phyloP scores from a whole-genome alignment of 2,329 filamentous ascomycete species.

The Scedosporium aurantiacum region DNA sequence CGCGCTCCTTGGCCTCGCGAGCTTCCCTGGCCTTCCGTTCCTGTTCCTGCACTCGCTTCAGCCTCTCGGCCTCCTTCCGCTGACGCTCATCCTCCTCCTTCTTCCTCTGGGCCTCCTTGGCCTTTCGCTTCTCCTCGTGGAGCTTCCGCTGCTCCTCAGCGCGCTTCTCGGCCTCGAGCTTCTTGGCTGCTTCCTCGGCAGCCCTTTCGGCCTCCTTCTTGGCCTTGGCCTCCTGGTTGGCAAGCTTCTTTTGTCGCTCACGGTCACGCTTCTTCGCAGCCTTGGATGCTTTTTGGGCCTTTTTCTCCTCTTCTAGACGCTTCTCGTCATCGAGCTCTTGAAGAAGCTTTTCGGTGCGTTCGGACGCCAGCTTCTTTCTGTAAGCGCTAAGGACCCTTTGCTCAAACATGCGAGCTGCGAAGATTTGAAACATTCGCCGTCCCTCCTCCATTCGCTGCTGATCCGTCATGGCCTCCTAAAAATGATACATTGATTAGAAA shows the following conservation, averaged over 20 bases:
- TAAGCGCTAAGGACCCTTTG: constrained; percentile 95
- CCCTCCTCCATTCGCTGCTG: constrained; percentile 99
- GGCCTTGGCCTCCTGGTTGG: constrained; percentile 82
- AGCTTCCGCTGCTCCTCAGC: constrained; percentile 70
- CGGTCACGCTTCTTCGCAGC: constrained; percentile 94
- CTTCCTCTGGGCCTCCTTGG: constrained; percentile 82
- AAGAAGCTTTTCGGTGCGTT: constrained; percentile 81
- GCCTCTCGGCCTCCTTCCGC: constrained; percentile 75
- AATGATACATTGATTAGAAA: constrained; percentile 22
- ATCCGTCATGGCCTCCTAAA: constrained; percentile 87
- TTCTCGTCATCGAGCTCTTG: constrained; percentile 85
- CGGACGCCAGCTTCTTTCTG: constrained; percentile 87
- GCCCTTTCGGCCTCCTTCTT: constrained; percentile 80
- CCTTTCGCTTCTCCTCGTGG: constrained; percentile 82
- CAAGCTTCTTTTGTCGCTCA: constrained; percentile 77
- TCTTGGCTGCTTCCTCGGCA: constrained; percentile 68
- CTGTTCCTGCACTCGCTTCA: constrained; percentile 69
- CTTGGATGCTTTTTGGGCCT: constrained; percentile 87
- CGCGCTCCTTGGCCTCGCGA: constrained; percentile 51
- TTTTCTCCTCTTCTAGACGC: constrained; percentile 62
- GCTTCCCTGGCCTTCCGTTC: constrained; percentile 57
- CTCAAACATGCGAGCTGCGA: constrained; percentile 98
- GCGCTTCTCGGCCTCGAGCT: constrained; percentile 66
- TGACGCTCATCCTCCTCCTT: constrained; percentile 80
- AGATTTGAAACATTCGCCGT: constrained; percentile 97